Evolutionary conservation across 2,329 filamentous ascomycete species (phyloP).

Genomic region (Colletotrichum sp.): DNA sequence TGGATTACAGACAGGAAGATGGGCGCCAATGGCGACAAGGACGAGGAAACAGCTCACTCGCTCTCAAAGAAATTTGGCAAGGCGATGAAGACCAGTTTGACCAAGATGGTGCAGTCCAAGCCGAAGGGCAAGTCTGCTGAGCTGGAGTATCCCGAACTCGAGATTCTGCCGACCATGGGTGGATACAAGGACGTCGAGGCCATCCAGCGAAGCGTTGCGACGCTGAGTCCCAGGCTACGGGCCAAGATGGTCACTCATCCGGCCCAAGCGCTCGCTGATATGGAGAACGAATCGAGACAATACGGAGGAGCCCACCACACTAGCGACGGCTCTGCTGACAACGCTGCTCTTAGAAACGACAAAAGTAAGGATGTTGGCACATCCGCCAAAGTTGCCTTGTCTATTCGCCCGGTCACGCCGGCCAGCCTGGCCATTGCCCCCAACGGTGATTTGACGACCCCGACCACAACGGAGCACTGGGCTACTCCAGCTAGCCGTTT

Average conservation of each 20-base stretch:
- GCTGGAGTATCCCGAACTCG: conserved; percentile 40
- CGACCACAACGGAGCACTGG: conserved; percentile 7
- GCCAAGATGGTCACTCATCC: conserved; percentile 2
- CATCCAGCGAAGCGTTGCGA: conserved; percentile 33
- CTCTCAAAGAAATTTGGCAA: conserved; percentile 34
- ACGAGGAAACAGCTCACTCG: conserved; percentile 23
- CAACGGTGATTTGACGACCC: conserved; percentile 1
- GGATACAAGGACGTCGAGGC: conserved; percentile 35
- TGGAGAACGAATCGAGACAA: neutral
- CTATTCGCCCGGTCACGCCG: conserved; percentile 13
- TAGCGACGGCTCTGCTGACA: neutral
- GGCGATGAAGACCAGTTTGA: conserved; percentile 30
- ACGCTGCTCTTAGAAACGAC: neutral
- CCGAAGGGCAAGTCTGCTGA: neutral
- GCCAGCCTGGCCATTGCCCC: neutral
- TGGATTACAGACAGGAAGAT: conserved; percentile 30
- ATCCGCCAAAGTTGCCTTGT: neutral
- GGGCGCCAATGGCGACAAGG: neutral
- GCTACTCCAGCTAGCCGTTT: conserved; percentile 16
- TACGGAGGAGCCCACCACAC: neutral
- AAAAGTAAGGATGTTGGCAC: neutral
- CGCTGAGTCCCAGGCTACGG: conserved; percentile 26
- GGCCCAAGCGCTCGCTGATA: conserved; percentile 1
- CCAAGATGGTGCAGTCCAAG: conserved; percentile 26
- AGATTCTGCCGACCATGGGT: conserved; percentile 34